Base-by-base conservation (phyloP, 805 yeast species). In the Metschnikowia kofuensis region DNA sequence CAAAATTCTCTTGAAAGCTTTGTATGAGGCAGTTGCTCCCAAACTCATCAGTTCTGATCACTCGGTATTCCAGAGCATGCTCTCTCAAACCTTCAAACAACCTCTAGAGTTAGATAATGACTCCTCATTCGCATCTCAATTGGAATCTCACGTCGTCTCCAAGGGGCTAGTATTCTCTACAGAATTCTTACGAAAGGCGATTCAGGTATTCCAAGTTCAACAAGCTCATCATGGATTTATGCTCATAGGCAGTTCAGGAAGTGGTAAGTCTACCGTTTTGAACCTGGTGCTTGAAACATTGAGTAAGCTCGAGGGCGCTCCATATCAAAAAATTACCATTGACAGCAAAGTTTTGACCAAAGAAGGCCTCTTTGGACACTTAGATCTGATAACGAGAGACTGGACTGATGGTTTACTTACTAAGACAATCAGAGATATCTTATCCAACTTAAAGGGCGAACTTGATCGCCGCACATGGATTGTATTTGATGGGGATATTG, bases 331-430 rank as follows among this genome's bases (percentile, higher is more conserved):
- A 6, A 75, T 75, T 50, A 65, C 70, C 1, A 77, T 92, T 40
- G 96, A 91, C 62, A 84, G 96, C 1, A 90, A 91, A 58, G 87
- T 87, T 0, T 53, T 88, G 49, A 64, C 80, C 0, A 92, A 91
- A 58, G 80, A 75, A 3, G 69, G 74, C 0, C 65, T 92, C 1
- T 88, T 78, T 62, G 98, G 98, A 1, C 56, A 66, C 2, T 63
- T 91, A 34, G 96, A 91, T 55, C 65, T 77, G 1, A 75, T 88
- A 0, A 90, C 97, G 0, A 69, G 96, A 30, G 97, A 92, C 45
- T 92, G 97, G 97, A 79, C 78, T 1, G 98, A 92, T 66, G 98
- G 98, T 6, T 60, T 91, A 9, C 76, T 91, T 44, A 87, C 96
- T 0, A 64, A 79, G 9, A 75, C 85, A 7, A 58, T 92, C 38